Percentiles rank a stretch among this genome's conserved stretches.
phyloP scores from a whole-genome alignment of 2,329 filamentous ascomycete species.

The Alternaria brassicicola region DNA sequence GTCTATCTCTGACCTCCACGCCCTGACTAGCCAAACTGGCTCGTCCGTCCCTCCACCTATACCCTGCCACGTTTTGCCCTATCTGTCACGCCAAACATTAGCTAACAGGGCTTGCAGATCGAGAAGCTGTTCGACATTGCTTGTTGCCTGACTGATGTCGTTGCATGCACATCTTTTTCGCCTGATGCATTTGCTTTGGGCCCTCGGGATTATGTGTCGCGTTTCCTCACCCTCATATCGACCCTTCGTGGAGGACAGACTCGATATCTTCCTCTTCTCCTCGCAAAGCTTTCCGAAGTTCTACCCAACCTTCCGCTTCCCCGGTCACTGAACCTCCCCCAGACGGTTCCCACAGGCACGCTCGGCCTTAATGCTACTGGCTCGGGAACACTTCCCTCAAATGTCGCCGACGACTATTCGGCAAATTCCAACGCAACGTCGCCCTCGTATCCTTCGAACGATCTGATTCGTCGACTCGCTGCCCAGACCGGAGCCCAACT shows the following conservation, averaged over 20 bases:
- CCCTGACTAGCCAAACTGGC: constrained; percentile 24
- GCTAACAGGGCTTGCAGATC: constrained; percentile 58
- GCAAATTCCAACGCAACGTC: constrained; percentile 33
- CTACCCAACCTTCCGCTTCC: constrained; percentile 59
- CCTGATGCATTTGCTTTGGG: constrained; percentile 58
- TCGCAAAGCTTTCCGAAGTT: constrained; percentile 76
- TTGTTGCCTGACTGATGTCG: constrained; percentile 73
- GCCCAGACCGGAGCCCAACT: constrained; percentile 46
- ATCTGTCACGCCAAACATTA: constrained; percentile 20
- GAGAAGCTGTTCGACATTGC: constrained; percentile 82
- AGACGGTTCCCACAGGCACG: constrained; percentile 33
- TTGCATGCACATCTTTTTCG: constrained; percentile 66
- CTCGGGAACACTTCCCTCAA: constrained; percentile 38
- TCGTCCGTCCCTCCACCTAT: constrained; percentile 22
- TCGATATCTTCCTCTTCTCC: constrained; percentile 76
- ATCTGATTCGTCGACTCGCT: constrained; percentile 44
- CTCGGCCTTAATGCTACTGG: constrained; percentile 35
- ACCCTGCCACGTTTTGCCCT: constrained; percentile 23
- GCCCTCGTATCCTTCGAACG: constrained; percentile 41
- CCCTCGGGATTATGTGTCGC: constrained; percentile 75
- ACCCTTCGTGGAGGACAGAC: constrained; percentile 76
- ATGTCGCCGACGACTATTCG: constrained; percentile 38
- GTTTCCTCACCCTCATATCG: constrained; percentile 69
- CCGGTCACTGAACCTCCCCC: constrained; percentile 42
- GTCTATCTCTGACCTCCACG: constrained; percentile 38